Percentiles rank a stretch among this genome's conserved stretches.
phyloP scores from a whole-genome alignment of 768 basidiomycete species.

The Clitopilus hobsonii region DNA sequence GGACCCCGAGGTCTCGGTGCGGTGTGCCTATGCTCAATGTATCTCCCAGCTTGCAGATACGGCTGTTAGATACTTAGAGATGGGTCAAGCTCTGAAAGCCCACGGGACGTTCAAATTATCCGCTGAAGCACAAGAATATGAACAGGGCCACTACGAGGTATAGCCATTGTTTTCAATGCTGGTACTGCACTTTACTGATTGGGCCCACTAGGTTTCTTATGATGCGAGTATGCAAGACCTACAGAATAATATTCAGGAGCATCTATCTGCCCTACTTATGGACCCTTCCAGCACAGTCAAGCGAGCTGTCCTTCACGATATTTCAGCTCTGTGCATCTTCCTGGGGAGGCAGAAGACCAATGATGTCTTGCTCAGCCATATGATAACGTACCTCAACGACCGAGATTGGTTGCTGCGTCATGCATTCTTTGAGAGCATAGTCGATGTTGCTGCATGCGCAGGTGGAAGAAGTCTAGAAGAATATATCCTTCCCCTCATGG shows the following conservation, averaged over 20 bases:
- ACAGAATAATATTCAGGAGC: constrained; percentile 81
- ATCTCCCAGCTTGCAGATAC: constrained; percentile 84
- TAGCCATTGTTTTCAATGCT: constrained; percentile 8
- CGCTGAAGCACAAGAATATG: constrained; percentile 65
- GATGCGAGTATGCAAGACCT: constrained; percentile 85
- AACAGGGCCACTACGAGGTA: constrained; percentile 80
- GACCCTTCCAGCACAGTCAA: constrained; percentile 89
- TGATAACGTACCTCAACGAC: constrained; percentile 82
- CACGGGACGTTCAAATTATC: constrained; percentile 68
- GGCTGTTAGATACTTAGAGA: constrained; percentile 84
- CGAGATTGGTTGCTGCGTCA: constrained; percentile 88
- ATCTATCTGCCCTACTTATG: constrained; percentile 80
- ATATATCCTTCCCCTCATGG: constrained; percentile 95
- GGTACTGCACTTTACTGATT: not conserved
- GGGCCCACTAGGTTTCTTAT: constrained; percentile 69
- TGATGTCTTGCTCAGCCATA: constrained; percentile 88
- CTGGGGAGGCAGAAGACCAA: constrained; percentile 91
- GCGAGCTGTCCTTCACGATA: constrained; percentile 82
- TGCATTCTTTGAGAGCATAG: constrained; percentile 93
- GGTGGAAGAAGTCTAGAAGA: constrained; percentile 90
- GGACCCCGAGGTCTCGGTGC: constrained; percentile 82
- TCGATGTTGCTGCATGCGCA: constrained; percentile 92
- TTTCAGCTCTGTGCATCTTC: constrained; percentile 89
- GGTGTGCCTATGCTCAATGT: constrained; percentile 77
- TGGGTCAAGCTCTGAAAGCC: constrained; percentile 86